Evolutionary conservation across 2,329 filamentous ascomycete species (phyloP), one percentile per base, ranked within the genome.

Genomic region (Penicillium freii): DNA sequence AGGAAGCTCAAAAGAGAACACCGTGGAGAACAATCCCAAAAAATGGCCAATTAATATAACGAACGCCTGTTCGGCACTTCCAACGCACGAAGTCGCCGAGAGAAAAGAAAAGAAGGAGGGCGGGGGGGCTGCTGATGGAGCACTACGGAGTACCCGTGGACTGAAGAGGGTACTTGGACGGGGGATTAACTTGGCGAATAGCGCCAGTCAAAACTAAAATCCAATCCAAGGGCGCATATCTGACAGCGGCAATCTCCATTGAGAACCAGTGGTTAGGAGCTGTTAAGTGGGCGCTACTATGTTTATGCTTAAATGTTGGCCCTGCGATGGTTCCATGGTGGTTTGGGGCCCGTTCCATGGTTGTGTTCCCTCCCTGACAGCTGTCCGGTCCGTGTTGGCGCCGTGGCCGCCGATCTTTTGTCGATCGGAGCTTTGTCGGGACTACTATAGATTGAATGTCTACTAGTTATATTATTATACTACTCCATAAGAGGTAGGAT

Each of bases 281-380:
- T 49, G 15, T n/a, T 49, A 61, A 40, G 45, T 53, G 49, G 63
- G 56, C 62, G 63, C 63, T 63, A 65, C 57, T 51, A 45, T 51
- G 45, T 45, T 66, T 66, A 66, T 64, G 63, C 64, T 64, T 66
- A 66, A 66, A 59, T 59, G 27, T 34, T 56, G 50, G 17, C 40
- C 23, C 21, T 45, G 21, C 10, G 27, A 44, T 54, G 51, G 57
- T 59, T 54, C 57, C 58, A 48, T 57, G 54, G 58, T 54, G 54
- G 51, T 55, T 63, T 56, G 40, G 57, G 51, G 38, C 7, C 38
- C 29, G 52, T 56, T 66, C 63, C 63, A 62, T 60, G 64, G 59
- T 61, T 64, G 46, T 43, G 33, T 50, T 43, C 29, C 40, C 31
- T 40, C 44, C 34, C 54, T 59, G 50, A 56, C 52, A 58, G 52